Evolutionary conservation across 169 alveolate genomes (phyloP).

Genomic region (Cryptosporidium muris): DNA sequence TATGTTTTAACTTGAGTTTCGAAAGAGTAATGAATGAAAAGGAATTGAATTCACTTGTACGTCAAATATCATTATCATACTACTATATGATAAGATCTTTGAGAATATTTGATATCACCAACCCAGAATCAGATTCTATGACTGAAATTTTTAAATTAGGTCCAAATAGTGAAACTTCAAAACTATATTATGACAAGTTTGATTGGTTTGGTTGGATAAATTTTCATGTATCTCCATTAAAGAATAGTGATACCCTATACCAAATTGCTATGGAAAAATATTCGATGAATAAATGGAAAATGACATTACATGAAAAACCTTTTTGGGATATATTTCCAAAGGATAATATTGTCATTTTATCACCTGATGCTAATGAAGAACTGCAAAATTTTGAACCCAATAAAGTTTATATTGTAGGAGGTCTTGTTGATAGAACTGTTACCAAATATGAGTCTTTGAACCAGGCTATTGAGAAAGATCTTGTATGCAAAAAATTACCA

Average conservation of each 20-base stretch:
- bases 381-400: conserved; percentile 74
- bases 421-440: conserved; percentile 76
- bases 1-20: conserved; percentile 76
- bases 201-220: conserved; percentile 69
- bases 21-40: conserved; percentile 76
- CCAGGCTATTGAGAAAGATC: conserved; percentile 74
- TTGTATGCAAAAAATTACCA: conserved; percentile 73
- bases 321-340: conserved; percentile 76
- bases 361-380: conserved; percentile 78
- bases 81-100: conserved; percentile 75
- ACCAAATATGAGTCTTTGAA: conserved; percentile 69
- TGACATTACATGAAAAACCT: conserved; percentile 70
- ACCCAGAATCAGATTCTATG: conserved; percentile 57
- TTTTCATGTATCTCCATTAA: conserved; percentile 74
- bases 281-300: conserved; percentile 73
- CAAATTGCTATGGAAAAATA: conserved; percentile 71
- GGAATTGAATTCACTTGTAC: conserved; percentile 74
- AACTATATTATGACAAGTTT: conserved; percentile 30
- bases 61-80: conserved; percentile 74
- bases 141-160: conserved; percentile 8
- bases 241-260: conserved; percentile 41
- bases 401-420: conserved; percentile 74
- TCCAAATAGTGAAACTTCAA: conserved; percentile 57
- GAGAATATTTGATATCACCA: conserved; percentile 49
- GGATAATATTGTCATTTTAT: conserved; percentile 75